These are phyloP conservation scores for Podospora conica DNA, from an alignment of 495 filamentous ascomycete species.

Conservation along the genomic window DNA sequence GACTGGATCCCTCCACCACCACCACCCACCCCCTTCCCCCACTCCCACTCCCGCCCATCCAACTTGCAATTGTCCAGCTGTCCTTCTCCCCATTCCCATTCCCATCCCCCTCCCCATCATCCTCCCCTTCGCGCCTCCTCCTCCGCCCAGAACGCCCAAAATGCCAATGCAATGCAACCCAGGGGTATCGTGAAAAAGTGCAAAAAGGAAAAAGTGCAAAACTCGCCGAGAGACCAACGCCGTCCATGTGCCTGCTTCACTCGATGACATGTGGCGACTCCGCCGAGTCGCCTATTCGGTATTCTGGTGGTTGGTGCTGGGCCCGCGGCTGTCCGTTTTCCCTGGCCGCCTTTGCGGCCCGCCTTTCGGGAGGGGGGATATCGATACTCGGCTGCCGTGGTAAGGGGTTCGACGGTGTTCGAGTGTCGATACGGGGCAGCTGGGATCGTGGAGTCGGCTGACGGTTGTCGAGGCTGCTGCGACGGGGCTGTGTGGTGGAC, in stretches of 20 bases:
- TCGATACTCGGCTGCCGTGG: background rate
- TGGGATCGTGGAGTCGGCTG: too few relatives aligned
- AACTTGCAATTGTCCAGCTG: background rate
- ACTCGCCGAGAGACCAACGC: background rate
- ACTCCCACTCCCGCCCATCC: background rate
- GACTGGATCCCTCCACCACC: background rate
- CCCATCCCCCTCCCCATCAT: too few relatives aligned
- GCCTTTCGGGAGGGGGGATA: background rate
- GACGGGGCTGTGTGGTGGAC: background rate
- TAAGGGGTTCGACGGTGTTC: background rate
- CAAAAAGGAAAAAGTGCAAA: background rate
- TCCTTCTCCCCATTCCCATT: background rate
- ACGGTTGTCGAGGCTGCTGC: background rate
- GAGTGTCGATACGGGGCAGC: too few relatives aligned
- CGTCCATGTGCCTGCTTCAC: constrained; percentile 2
- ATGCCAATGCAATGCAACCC: constrained; percentile 8
- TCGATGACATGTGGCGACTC: constrained; percentile 16
- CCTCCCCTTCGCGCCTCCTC: background rate
- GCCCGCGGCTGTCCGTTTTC: background rate
- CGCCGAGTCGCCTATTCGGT: constrained; percentile 19
- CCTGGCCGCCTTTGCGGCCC: background rate
- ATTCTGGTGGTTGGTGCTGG: background rate
- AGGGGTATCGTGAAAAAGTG: constrained; percentile 16
- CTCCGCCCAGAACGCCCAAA: background rate
- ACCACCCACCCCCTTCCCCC: background rate